Conservation (phyloP, 805 yeast species). For the Cyberlindnera lachancei region DNA sequence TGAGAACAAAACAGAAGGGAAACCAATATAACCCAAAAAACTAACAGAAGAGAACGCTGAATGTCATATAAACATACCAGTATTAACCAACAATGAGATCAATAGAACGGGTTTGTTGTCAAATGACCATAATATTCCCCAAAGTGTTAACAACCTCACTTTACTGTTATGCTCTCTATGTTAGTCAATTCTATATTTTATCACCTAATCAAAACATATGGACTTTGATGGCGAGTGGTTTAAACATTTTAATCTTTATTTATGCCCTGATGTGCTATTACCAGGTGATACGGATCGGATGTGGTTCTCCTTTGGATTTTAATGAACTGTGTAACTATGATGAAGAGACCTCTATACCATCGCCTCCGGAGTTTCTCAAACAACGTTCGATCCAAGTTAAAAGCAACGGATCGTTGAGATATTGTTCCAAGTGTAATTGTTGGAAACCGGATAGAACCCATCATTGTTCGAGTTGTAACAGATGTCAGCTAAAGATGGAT, state of each 20-base stretch:
- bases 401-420: constrained; percentile 58
- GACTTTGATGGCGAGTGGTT: constrained; percentile 16
- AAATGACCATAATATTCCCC: constrained; percentile 38
- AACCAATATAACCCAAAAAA: too few species aligned
- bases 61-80: too few species aligned
- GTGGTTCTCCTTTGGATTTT: constrained; percentile 62
- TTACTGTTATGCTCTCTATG: constrained; percentile 42
- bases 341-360: constrained; percentile 8
- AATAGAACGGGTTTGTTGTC: constrained; percentile 26
- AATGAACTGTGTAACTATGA: constrained; percentile 28
- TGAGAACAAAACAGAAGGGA: too few species aligned
- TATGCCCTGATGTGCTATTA: constrained; percentile 45
- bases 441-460: constrained; percentile 86
- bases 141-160: constrained; percentile 35
- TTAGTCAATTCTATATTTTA: constrained; percentile 21
- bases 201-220: constrained; percentile 9
- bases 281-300: constrained; percentile 43
- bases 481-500: constrained; percentile 80
- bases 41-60: too few species aligned
- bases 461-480: constrained; percentile 70
- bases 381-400: constrained; percentile 38
- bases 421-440: constrained; percentile 59
- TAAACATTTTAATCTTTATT: constrained; percentile 25
- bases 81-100: too few species aligned
- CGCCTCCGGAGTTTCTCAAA: constrained; percentile 36